These are phyloP conservation scores for Phytopythium boreale DNA, from an alignment of 352 stramenopile species.

Conservation along the genomic window DNA sequence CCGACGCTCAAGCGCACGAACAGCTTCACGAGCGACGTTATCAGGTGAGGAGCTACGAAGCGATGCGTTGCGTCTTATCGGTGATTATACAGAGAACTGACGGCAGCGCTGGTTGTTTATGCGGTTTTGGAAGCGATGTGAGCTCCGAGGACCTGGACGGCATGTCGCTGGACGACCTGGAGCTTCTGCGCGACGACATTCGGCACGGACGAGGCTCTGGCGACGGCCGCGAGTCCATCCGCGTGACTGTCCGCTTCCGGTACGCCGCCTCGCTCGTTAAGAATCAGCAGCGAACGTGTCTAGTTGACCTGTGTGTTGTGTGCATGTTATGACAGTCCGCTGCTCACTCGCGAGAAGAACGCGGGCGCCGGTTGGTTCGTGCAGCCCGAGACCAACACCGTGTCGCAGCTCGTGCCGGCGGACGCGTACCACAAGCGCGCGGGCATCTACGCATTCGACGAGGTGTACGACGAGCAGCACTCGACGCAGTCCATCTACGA, in stretches of 20 bases:
- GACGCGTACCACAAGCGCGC: slow-evolving; percentile 15
- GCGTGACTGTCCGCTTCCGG: slow-evolving; percentile 38
- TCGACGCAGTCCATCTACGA: slow-evolving; percentile 66
- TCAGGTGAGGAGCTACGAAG: neutral
- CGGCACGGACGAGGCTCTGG: slow-evolving; percentile 9
- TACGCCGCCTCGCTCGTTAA: neutral
- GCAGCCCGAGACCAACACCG: slow-evolving; percentile 27
- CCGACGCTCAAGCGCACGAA: slow-evolving; percentile 5
- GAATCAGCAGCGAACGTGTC: neutral
- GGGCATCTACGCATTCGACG: slow-evolving; percentile 47
- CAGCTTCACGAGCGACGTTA: slow-evolving; percentile 9
- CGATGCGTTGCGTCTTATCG: no score
- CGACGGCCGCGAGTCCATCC: slow-evolving; percentile 28
- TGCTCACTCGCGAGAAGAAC: slow-evolving; percentile 31
- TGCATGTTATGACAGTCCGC: neutral
- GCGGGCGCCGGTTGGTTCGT: slow-evolving; percentile 27
- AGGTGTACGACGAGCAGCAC: slow-evolving; percentile 40
- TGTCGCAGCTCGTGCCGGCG: slow-evolving; percentile 17
- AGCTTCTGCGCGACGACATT: slow-evolving; percentile 18
- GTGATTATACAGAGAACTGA: neutral
- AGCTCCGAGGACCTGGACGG: slow-evolving; percentile 28
- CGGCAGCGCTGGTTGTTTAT: neutral
- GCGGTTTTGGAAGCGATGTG: slow-evolving; percentile 1
- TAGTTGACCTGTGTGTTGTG: neutral
- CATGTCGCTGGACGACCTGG: slow-evolving; percentile 25